phyloP scores from a whole-genome alignment of 75 land plant species.

The Pinus albicaulis region DNA sequence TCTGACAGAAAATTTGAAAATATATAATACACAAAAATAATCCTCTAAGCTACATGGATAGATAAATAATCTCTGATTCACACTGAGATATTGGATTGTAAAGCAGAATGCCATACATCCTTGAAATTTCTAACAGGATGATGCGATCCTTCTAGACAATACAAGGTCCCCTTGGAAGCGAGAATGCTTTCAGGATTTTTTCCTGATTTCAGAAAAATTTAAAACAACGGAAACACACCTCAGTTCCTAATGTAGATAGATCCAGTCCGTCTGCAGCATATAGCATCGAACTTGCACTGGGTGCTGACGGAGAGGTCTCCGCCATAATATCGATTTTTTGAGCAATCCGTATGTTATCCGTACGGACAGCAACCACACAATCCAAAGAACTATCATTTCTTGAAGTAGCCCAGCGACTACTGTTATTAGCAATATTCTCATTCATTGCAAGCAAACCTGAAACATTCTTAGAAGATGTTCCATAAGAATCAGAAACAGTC shows the following conservation, averaged over 20 bases:
- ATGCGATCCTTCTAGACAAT: neutral
- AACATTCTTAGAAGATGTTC: conserved; percentile 25
- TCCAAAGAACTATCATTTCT: conserved; percentile 14
- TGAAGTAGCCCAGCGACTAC: conserved; percentile 8
- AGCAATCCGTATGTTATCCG: neutral
- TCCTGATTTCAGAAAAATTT: neutral
- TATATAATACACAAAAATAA: neutral
- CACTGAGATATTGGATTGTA: neutral
- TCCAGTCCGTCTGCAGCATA: neutral
- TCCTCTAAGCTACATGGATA: neutral
- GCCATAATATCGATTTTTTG: conserved; percentile 20
- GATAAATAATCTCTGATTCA: neutral
- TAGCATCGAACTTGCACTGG: neutral
- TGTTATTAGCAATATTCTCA: conserved; percentile 22
- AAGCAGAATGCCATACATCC: neutral
- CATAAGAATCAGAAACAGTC: conserved; percentile 22
- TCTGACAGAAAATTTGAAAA: neutral
- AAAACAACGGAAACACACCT: neutral
- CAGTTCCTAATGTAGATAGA: neutral
- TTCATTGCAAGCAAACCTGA: conserved; percentile 44
- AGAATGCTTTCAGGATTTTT: neutral
- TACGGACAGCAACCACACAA: neutral
- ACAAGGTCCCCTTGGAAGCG: neutral
- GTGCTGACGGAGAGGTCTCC: conserved; percentile 19
- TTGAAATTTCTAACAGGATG: neutral